Evolutionary conservation across 2,329 filamentous ascomycete species (phyloP).

Genomic region (Conoideocrella luteorostrata): DNA sequence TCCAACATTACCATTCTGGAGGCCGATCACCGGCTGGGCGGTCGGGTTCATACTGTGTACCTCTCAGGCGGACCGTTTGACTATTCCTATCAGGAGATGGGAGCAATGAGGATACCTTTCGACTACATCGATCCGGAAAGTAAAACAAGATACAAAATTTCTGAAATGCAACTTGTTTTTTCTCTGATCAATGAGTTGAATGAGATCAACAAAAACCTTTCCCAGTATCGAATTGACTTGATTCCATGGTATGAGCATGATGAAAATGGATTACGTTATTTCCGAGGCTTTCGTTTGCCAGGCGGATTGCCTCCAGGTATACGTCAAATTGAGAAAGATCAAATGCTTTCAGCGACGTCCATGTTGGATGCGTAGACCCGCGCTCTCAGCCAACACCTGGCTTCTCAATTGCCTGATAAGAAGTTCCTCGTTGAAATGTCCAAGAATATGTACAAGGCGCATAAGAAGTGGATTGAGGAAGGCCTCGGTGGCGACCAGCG

Average conservation of each 20-base stretch:
- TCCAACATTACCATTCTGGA: slow-evolving; percentile 57
- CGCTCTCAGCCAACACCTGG: slow-evolving; percentile 29
- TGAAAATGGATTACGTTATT: slow-evolving; percentile 46
- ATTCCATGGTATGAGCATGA: slow-evolving; percentile 55
- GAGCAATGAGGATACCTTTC: slow-evolving; percentile 58
- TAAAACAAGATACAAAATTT: slow-evolving; percentile 48
- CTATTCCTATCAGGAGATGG: slow-evolving; percentile 63
- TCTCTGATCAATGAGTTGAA: slow-evolving; percentile 56
- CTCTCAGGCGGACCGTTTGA: slow-evolving; percentile 51
- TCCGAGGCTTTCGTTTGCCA: slow-evolving; percentile 39
- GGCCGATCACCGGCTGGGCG: slow-evolving; percentile 53
- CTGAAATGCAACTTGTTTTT: slow-evolving; percentile 59
- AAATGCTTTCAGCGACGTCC: slow-evolving; percentile 26
- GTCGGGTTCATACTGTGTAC: slow-evolving; percentile 58
- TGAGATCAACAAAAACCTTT: slow-evolving; percentile 45
- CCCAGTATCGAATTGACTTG: slow-evolving; percentile 48
- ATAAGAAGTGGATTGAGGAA: slow-evolving; percentile 29
- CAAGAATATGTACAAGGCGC: slow-evolving; percentile 37
- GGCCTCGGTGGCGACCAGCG: slow-evolving; percentile 36
- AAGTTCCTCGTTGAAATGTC: slow-evolving; percentile 32
- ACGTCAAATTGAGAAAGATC: slow-evolving; percentile 39
- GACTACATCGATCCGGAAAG: slow-evolving; percentile 41
- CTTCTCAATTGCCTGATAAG: slow-evolving; percentile 26
- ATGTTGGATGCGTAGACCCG: slow-evolving; percentile 24
- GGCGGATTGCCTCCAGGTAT: slow-evolving; percentile 47